Conservation (phyloP, 305 asterid genomes). For the Fraxinus dipetala region DNA sequence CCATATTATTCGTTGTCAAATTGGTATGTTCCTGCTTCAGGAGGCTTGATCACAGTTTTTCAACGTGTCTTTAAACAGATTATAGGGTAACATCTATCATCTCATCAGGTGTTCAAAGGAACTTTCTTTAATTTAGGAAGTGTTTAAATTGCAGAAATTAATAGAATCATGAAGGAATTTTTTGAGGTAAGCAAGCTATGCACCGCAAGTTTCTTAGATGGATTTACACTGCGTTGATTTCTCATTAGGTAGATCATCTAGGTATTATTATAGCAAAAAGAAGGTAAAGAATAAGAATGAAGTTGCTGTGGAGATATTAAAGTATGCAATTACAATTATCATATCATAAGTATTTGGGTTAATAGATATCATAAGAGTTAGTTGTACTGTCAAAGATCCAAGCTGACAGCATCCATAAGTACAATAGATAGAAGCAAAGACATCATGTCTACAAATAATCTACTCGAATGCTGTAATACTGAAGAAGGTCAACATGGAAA, state of each 20-base stretch:
- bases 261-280: neutral
- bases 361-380: neutral
- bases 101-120: neutral
- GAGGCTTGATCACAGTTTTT: neutral
- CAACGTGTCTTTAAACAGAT: neutral
- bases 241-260: neutral
- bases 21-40: neutral
- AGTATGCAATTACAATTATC: neutral
- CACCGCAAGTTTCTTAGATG: neutral
- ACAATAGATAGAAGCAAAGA: neutral
- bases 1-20: neutral
- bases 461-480: neutral
- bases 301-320: neutral
- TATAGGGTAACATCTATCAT: neutral
- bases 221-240: neutral
- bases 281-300: neutral
- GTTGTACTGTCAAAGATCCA: neutral
- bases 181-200: neutral
- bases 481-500: neutral
- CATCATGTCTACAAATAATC: neutral
- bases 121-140: neutral
- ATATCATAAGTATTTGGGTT: neutral
- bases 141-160: neutral
- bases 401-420: neutral
- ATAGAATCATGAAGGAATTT: neutral